Percentiles rank a stretch among this genome's conserved stretches.
Conservation (phyloP, 169 alveolate species). For the Amoebophrya sp. region DNA sequence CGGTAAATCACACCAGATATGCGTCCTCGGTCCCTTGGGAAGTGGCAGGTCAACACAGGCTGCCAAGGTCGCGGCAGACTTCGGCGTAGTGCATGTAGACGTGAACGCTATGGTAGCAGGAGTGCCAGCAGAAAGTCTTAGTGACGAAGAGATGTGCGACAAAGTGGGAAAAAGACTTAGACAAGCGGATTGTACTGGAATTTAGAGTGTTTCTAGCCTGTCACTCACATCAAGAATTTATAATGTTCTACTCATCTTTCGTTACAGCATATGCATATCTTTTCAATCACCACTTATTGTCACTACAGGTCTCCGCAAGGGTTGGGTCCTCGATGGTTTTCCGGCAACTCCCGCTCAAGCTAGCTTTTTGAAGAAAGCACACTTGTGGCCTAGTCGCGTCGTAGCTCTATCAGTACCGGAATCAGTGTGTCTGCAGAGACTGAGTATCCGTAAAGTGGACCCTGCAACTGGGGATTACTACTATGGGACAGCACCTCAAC, state of each 20-base stretch:
- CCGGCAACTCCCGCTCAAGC: neutral
- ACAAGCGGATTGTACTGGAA: neutral
- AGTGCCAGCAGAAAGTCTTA: neutral
- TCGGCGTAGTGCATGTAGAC: neutral
- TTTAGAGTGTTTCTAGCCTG: neutral
- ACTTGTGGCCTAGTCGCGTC: neutral
- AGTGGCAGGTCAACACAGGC: neutral
- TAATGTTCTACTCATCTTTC: too few relatives aligned
- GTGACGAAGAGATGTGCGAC: neutral
- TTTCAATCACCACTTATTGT: neutral
- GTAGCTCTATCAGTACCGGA: neutral
- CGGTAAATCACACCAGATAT: too few relatives aligned
- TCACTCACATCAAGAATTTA: too few relatives aligned
- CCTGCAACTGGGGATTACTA: neutral
- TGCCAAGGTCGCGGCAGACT: neutral
- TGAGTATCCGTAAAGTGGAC: neutral
- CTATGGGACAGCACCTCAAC: neutral
- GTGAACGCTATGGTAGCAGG: neutral
- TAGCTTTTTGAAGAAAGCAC: neutral
- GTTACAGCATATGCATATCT: too few relatives aligned
- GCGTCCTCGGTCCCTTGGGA: neutral
- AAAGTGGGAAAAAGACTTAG: neutral
- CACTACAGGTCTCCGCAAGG: neutral
- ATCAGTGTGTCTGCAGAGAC: neutral
- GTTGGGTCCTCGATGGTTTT: neutral